Evolutionary conservation across 441 rosid genomes (phyloP).

Genomic region (Hypseocharis bilobata): DNA sequence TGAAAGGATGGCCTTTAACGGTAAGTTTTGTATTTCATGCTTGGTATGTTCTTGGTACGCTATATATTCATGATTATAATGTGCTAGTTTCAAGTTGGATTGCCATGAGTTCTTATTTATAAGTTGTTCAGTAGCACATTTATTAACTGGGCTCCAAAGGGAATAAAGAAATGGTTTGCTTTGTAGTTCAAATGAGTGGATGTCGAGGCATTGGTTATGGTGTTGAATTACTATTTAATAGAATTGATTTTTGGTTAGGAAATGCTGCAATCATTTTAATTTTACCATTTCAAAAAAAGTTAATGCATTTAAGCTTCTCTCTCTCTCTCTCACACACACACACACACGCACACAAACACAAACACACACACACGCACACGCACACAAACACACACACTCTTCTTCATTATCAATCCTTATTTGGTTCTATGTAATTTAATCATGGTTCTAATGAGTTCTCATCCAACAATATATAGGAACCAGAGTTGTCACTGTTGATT

Average conservation of each 20-base stretch:
- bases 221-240: not conserved
- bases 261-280: not conserved
- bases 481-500: not conserved
- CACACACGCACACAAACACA: too few species aligned
- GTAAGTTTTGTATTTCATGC: conserved; percentile 36
- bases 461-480: not conserved
- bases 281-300: not conserved
- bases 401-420: too few species aligned
- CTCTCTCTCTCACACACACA: not conserved
- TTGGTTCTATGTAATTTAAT: not conserved
- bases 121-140: not conserved
- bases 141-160: not conserved
- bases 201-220: not conserved
- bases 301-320: not conserved
- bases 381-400: too few species aligned
- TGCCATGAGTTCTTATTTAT: not conserved
- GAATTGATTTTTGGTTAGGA: not conserved
- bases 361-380: too few species aligned
- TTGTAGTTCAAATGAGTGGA: not conserved
- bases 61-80: not conserved
- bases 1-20: conserved; percentile 91
- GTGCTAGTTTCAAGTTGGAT: not conserved
- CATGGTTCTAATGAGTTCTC: not conserved
- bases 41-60: not conserved
- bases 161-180: not conserved